Base-by-base conservation (phyloP, 176 grass and related monocot genomes). In the Lolium perenne region DNA sequence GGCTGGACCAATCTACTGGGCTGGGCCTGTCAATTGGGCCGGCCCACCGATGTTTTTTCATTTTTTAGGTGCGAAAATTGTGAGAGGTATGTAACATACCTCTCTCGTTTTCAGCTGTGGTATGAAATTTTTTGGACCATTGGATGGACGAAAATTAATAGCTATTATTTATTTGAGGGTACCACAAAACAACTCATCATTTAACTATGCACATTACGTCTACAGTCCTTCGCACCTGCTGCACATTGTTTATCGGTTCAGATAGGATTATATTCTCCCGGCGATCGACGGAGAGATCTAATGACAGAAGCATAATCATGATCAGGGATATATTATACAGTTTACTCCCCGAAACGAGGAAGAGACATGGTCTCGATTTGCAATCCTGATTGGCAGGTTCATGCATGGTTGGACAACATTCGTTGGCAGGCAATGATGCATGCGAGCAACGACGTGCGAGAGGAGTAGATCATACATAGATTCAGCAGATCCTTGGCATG, bases 231-330 rank as follows among this genome's bases (percentile, higher is more conserved):
- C 32, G 55, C 55, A 20, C 18, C 54, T 1, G 54, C 56, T 23
- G 58, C 20, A 11, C 58, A 60, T 60, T 60, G 7, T 21, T 59
- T 21, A 21, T 21, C 20, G 8, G 57, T 59, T 59, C 57, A 59
- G 8, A 59, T 59, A 59, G 57, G 48, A 50, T 50, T 48, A 43
- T 43, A 7, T 60, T 60, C 58, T 23, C 6, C n/a, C 22, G 58
- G 2, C 11, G 11, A 50, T 50, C 48, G 48, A 50, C 4, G 58
- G n/a, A 8, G 6, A 60, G 56, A 90, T 86, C 83, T 77, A 69
- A 29, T 76, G 82, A 25, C 69, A 80, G 76, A 7, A 53, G 81
- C 26, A 54, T 1, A 70, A 79, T 83, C 74, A 79, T 86, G 10
- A 59, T 15, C 11, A 22, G 32, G 32, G 40, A 57, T 18, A 47